Conservation (phyloP, 2,329 filamentous ascomycete genomes). For the Daldinia sp. region DNA sequence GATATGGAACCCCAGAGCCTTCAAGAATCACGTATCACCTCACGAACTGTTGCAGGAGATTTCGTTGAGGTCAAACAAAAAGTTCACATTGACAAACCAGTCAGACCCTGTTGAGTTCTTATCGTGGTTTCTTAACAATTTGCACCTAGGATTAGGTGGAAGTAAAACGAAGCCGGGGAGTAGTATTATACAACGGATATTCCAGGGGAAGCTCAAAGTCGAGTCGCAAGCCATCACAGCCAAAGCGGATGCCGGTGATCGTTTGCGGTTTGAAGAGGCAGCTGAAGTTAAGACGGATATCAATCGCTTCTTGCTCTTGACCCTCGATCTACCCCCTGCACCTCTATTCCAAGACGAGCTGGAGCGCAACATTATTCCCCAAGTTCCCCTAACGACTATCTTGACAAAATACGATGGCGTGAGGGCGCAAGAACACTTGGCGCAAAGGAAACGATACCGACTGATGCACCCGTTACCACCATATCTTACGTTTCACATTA, state of each 20-base stretch:
- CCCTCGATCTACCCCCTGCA: conserved; percentile 89
- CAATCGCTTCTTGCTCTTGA: conserved; percentile 89
- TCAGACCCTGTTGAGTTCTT: conserved; percentile 97
- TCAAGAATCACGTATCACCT: conserved; percentile 95
- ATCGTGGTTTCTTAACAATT: conserved; percentile 96
- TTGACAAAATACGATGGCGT: conserved; percentile 94
- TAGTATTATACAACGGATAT: conserved; percentile 90
- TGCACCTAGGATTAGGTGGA: conserved; percentile 91
- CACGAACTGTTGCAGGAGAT: conserved; percentile 98
- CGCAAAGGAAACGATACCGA: conserved; percentile 88
- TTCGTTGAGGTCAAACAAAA: conserved; percentile 88
- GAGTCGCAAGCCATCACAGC: conserved; percentile 95
- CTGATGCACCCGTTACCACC: conserved; percentile 91
- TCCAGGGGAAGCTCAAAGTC: conserved; percentile 91
- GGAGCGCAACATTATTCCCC: conserved; percentile 95
- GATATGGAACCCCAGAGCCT: conserved; percentile 97
- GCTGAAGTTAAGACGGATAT: conserved; percentile 81
- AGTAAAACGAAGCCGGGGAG: conserved; percentile 86
- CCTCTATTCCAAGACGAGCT: conserved; percentile 96
- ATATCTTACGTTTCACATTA: conserved; percentile 93
- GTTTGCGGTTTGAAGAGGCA: conserved; percentile 92
- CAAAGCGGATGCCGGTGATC: conserved; percentile 86
- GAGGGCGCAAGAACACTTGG: conserved; percentile 86
- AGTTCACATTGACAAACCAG: conserved; percentile 89
- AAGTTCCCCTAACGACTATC: conserved; percentile 84